These are phyloP conservation scores for Flaveria brownii DNA, from an alignment of 129 eudicot genomes.

Conservation along the genomic window DNA sequence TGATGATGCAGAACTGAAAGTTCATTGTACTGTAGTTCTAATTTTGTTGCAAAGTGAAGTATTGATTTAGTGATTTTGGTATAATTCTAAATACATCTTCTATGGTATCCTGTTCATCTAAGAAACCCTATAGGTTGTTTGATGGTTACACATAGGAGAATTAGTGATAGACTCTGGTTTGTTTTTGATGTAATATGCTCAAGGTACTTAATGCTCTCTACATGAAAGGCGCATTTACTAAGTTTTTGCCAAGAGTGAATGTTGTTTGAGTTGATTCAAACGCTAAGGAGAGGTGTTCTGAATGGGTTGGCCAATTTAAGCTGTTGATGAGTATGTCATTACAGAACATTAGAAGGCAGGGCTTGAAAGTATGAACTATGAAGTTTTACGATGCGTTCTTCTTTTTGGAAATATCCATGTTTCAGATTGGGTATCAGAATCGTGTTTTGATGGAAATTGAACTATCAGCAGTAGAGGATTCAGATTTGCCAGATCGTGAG, in stretches of 20 bases:
- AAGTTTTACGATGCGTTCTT: background rate
- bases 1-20: background rate
- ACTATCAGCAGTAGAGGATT: background rate
- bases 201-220: constrained; percentile 1
- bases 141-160: background rate
- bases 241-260: background rate
- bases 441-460: background rate
- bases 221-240: background rate
- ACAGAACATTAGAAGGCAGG: background rate
- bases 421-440: background rate
- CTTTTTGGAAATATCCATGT: background rate
- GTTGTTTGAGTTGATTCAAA: background rate
- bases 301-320: background rate
- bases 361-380: background rate
- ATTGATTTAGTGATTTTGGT: constrained; percentile 3
- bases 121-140: background rate
- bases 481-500: background rate
- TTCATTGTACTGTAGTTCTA: background rate
- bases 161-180: background rate
- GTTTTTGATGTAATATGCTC: background rate
- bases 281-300: background rate
- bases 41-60: background rate
- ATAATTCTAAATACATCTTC: background rate
- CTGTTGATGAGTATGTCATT: background rate
- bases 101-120: background rate